Evolutionary conservation across 179 eudicot species (phyloP), one percentile per base, ranked within the genome.

Genomic region (Silene coronaria): DNA sequence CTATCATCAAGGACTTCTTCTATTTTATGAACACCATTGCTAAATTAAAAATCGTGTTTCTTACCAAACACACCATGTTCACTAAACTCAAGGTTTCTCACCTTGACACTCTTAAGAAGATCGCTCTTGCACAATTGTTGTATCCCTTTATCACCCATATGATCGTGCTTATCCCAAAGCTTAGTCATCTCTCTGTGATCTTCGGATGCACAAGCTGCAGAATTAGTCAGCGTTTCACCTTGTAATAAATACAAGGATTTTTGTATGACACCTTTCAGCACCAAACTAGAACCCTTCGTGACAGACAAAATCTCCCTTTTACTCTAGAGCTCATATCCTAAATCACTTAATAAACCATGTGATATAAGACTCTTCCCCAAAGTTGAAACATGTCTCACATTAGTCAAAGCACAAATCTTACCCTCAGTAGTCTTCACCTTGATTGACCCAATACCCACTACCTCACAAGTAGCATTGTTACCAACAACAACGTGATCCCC

Each of bases 401-500:
- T 38, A 38, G 45, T 38, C 12, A 34, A 34, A 34, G 9, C 5
- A 38, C 12, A 7, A 38, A 3, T 38, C 67, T 62, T 62, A 26
- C 67, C 67, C 32, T 63, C 19, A 63, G 2, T 16, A 63, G 38
- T 63, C 32, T 26, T 63, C 16, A 63, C 3, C 67, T 63, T 26
- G 67, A 62, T 62, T n/a, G 34, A 63, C 6, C 10, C 67, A 26
- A 27, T 63, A 63, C 67, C 16, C 32, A 62, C 34, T 62, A 62
- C 67, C 67, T 62, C 14, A 62, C 67, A 62, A 62, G 36, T 26
- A 26, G 36, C 67, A 62, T 26, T 62, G 34, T 26, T 62, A 62
- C 34, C 34, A 62, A 26, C 67, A 26, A 62, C 34, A 13, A 62
- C n/a, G n/a, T 62, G 32, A 62, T 36, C 36, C 16, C 19, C 7